A percentile compares a stretch with the other conserved stretches of the same genome.
Conservation (phyloP, 441 rosid genomes). For the Pelargonium myrrhifolium region DNA sequence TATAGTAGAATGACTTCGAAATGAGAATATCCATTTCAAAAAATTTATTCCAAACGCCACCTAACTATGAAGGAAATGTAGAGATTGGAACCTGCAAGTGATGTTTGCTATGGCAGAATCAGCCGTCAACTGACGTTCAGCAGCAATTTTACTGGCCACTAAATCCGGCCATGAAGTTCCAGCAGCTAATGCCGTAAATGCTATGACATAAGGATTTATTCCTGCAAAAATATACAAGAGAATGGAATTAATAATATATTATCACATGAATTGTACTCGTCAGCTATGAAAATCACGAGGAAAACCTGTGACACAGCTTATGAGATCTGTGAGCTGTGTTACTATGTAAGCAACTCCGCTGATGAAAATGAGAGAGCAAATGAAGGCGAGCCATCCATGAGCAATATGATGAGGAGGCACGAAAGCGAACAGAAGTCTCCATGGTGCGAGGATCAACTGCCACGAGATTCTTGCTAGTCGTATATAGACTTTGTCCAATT, state of each 20-base stretch:
- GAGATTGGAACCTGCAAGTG: slow-evolving; percentile 66
- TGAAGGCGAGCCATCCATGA: slow-evolving; percentile 87
- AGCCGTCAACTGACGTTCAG: slow-evolving; percentile 77
- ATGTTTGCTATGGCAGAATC: slow-evolving; percentile 95
- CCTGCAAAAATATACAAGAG: slow-evolving; percentile 34
- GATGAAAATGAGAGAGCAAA: slow-evolving; percentile 74
- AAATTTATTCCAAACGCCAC: too few relatives aligned
- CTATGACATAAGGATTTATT: slow-evolving; percentile 80
- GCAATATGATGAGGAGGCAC: slow-evolving; percentile 84
- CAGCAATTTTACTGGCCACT: slow-evolving; percentile 95
- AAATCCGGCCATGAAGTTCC: slow-evolving; percentile 98
- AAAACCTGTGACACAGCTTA: slow-evolving; percentile 84
- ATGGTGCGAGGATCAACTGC: slow-evolving; percentile 59
- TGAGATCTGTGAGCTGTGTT: slow-evolving; percentile 62
- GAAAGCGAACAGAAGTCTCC: slow-evolving; percentile 77
- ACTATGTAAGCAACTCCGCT: slow-evolving; percentile 71
- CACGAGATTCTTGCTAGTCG: slow-evolving; percentile 43
- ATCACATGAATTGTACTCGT: slow-evolving; percentile 7
- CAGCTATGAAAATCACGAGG: slow-evolving; percentile 6
- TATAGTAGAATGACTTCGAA: too few relatives aligned
- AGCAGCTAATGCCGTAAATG: slow-evolving; percentile 75
- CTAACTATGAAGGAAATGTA: background rate
- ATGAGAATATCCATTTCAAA: background rate
- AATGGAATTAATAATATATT: background rate
- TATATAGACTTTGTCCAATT: slow-evolving; percentile 33